These are phyloP conservation scores for Sarocladiaceae sp. DNA, from an alignment of 2,329 filamentous ascomycete genomes.

Conservation along the genomic window DNA sequence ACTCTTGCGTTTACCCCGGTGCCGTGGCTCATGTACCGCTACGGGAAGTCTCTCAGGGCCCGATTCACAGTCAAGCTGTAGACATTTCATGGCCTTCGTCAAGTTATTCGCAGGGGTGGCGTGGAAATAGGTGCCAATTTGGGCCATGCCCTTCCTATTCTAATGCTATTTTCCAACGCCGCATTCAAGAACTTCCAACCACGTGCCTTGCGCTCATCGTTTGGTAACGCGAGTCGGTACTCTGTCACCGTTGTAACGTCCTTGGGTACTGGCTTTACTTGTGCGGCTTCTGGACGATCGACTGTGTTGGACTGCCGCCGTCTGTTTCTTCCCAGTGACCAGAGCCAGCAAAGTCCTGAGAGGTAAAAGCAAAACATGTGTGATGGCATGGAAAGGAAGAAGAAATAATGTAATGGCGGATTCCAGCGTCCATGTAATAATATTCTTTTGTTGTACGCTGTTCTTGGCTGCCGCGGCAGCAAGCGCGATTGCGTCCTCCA, in stretches of 20 bases:
- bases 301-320: slow-evolving; percentile 18
- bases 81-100: too few species aligned
- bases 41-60: not conserved
- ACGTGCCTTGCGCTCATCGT: too few species aligned
- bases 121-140: too few species aligned
- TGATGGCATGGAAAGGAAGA: slow-evolving; percentile 36
- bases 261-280: slow-evolving; percentile 19
- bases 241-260: slow-evolving; percentile 30
- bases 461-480: slow-evolving; percentile 67
- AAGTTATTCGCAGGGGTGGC: too few species aligned
- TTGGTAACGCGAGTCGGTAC: slow-evolving; percentile 29
- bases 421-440: slow-evolving; percentile 34
- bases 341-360: slow-evolving; percentile 33
- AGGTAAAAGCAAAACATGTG: slow-evolving; percentile 38
- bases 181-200: too few species aligned
- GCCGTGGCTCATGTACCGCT: slow-evolving; percentile 3
- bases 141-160: too few species aligned
- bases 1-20: slow-evolving; percentile 10
- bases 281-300: slow-evolving; percentile 14
- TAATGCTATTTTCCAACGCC: too few species aligned
- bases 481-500: slow-evolving; percentile 76
- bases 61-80: not conserved
- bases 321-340: slow-evolving; percentile 28
- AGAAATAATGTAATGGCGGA: slow-evolving; percentile 28
- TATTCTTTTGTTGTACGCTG: slow-evolving; percentile 31